phyloP scores from a whole-genome alignment of 2,329 filamentous ascomycete species.

The Arthroderma sp. region DNA sequence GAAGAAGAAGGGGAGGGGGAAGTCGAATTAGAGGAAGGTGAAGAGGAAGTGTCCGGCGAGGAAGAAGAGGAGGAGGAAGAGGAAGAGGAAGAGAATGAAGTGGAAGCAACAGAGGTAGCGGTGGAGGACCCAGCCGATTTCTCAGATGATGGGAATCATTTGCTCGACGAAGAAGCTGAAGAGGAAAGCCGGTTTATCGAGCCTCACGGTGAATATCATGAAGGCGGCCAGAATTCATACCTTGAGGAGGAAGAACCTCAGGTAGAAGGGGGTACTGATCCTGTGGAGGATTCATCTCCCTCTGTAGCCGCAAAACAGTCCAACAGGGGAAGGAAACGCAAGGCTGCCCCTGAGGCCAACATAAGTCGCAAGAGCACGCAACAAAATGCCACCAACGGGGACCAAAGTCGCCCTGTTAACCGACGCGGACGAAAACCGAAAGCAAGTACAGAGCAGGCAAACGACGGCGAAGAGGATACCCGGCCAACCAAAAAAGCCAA shows the following conservation, averaged over 20 bases:
- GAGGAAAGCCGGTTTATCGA: slow-evolving; percentile 20
- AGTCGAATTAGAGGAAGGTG: neutral
- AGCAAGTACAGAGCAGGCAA: slow-evolving; percentile 5
- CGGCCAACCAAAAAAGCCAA: slow-evolving; percentile 23
- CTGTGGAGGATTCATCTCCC: slow-evolving; percentile 6
- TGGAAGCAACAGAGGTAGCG: slow-evolving; percentile 10
- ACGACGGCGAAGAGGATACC: slow-evolving; percentile 13
- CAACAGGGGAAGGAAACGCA: slow-evolving; percentile 10
- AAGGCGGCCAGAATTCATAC: slow-evolving; percentile 11
- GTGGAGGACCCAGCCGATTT: slow-evolving; percentile 17
- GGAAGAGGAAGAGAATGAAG: slow-evolving; percentile 2
- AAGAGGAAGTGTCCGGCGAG: slow-evolving; percentile 12
- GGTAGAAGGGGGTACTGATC: slow-evolving; percentile 9
- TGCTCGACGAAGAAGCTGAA: slow-evolving; percentile 17
- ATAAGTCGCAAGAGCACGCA: neutral
- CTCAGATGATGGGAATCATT: slow-evolving; percentile 24
- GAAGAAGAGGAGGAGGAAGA: slow-evolving; percentile 11
- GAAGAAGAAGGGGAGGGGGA: neutral
- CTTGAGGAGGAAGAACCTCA: slow-evolving; percentile 9
- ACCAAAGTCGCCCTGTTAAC: slow-evolving; percentile 12
- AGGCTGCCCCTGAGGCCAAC: slow-evolving; percentile 3
- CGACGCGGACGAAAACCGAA: slow-evolving; percentile 22
- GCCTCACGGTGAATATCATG: slow-evolving; percentile 15
- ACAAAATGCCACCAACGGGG: neutral
- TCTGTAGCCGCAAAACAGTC: slow-evolving; percentile 4